Evolutionary conservation across 176 grass and related monocot species (phyloP).

Genomic region (Chrysopogon serrulatus): DNA sequence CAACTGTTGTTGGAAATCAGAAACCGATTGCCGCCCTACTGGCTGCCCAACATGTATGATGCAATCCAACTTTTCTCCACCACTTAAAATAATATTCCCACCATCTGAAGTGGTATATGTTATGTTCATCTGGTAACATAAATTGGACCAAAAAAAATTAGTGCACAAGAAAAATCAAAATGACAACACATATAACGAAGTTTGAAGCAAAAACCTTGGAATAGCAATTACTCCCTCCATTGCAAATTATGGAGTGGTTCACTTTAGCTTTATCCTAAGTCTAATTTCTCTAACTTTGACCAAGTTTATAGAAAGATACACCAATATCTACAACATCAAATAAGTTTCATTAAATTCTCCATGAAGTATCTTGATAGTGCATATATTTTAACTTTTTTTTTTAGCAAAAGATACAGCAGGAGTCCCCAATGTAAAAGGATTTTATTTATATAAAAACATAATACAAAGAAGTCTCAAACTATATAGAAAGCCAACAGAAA

Average conservation of each 20-base stretch:
- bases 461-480: no score
- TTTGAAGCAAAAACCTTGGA: not conserved
- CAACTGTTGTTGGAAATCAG: slow-evolving; percentile 52
- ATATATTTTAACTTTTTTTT: no score
- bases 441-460: no score
- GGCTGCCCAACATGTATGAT: slow-evolving; percentile 18
- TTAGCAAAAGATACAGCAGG: no score
- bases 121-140: slow-evolving; percentile 48
- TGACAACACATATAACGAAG: not conserved
- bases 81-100: slow-evolving; percentile 44
- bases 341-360: no score
- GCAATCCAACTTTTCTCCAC: slow-evolving; percentile 32
- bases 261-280: not conserved
- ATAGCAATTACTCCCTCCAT: not conserved
- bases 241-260: not conserved
- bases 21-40: slow-evolving; percentile 18
- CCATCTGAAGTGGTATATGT: slow-evolving; percentile 9
- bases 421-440: no score
- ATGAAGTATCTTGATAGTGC: no score
- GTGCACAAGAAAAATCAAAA: not conserved
- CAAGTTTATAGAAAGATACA: not conserved
- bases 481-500: no score
- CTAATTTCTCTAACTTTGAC: not conserved
- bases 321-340: no score
- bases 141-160: slow-evolving; percentile 14